A percentile compares a stretch with the other conserved stretches of the same genome.
Conservation (phyloP, 768 basidiomycete genomes). For the Hemileccinum rubropunctum region DNA sequence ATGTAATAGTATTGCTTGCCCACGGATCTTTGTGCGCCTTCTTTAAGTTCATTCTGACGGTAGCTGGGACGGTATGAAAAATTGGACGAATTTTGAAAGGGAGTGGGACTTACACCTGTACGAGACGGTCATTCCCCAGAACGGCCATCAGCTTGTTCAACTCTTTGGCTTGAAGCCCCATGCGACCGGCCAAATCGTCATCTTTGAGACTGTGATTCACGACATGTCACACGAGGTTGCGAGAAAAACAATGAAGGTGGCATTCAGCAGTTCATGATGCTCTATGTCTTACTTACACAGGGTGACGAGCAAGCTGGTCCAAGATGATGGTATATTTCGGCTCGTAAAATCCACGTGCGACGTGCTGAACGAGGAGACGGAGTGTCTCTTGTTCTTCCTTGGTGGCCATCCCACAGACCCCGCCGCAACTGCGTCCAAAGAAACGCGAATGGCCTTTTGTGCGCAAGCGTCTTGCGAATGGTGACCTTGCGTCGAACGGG, state of each 20-base stretch:
- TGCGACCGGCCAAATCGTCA: slow-evolving; percentile 87
- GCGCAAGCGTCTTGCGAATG: slow-evolving; percentile 5
- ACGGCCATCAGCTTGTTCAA: slow-evolving; percentile 86
- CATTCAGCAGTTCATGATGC: slow-evolving; percentile 18
- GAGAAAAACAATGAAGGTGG: slow-evolving; percentile 3
- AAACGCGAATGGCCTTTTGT: slow-evolving; percentile 4
- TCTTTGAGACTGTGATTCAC: slow-evolving; percentile 71
- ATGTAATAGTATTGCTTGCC: slow-evolving; percentile 95
- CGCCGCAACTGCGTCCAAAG: slow-evolving; percentile 7
- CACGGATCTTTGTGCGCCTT: slow-evolving; percentile 83
- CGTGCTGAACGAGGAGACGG: slow-evolving; percentile 87
- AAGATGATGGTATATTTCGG: slow-evolving; percentile 86
- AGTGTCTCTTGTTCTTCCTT: slow-evolving; percentile 83
- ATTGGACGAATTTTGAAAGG: neutral
- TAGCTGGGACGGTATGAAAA: slow-evolving; percentile 48
- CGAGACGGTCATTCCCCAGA: slow-evolving; percentile 72
- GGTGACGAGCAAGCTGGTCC: slow-evolving; percentile 90
- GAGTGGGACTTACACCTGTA: slow-evolving; percentile 60
- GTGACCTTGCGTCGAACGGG: slow-evolving; percentile 4
- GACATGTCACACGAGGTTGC: slow-evolving; percentile 16
- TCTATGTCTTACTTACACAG: slow-evolving; percentile 75
- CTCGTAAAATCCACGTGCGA: slow-evolving; percentile 93
- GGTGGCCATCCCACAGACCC: slow-evolving; percentile 47
- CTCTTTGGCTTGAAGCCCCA: slow-evolving; percentile 88
- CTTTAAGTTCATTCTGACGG: slow-evolving; percentile 89